These are phyloP conservation scores for Calocybe cyanea DNA, from an alignment of 768 basidiomycete genomes.

Conservation along the genomic window DNA sequence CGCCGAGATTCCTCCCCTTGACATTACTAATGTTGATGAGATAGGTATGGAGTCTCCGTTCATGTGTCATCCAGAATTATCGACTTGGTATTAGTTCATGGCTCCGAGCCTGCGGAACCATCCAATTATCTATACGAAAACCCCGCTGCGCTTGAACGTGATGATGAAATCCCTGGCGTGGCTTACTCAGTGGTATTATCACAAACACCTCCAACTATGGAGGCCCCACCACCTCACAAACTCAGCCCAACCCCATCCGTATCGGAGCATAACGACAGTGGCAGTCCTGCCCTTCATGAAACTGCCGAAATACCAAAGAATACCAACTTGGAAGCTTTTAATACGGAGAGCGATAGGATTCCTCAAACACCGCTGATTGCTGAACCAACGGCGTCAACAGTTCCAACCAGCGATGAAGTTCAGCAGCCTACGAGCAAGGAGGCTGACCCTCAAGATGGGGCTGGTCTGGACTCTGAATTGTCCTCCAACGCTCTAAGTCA, in stretches of 20 bases:
- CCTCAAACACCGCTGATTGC: not conserved
- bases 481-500: not conserved
- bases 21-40: too few relatives aligned
- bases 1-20: too few relatives aligned
- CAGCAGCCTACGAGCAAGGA: too few relatives aligned
- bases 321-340: not conserved
- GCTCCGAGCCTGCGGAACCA: not conserved
- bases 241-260: slow-evolving; percentile 19
- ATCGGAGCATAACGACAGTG: slow-evolving; percentile 13
- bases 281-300: not conserved
- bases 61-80: too few relatives aligned
- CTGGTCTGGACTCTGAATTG: slow-evolving; percentile 6
- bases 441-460: slow-evolving; percentile 14
- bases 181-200: too few relatives aligned
- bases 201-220: not conserved
- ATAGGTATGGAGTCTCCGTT: too few relatives aligned
- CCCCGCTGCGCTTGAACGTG: not conserved
- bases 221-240: not conserved
- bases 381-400: too few relatives aligned
- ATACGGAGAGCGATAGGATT: not conserved
- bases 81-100: slow-evolving; percentile 8
- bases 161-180: too few relatives aligned
- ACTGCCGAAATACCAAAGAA: not conserved
- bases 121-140: not conserved
- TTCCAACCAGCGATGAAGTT: too few relatives aligned